phyloP scores from a whole-genome alignment of 192 early-diverging fungal species.

The Funneliformis mosseae region DNA sequence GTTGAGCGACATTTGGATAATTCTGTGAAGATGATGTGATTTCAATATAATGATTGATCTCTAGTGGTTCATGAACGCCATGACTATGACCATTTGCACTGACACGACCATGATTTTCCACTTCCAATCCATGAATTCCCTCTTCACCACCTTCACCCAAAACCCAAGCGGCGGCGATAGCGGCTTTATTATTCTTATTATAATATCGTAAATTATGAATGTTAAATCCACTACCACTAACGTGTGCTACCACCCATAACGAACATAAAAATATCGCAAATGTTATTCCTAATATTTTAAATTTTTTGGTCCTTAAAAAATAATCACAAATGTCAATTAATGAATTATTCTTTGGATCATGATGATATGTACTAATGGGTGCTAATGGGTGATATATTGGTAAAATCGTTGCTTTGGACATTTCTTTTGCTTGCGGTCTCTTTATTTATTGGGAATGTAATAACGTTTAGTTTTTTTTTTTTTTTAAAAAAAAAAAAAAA shows the following conservation, averaged over 20 bases:
- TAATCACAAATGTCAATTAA: not conserved
- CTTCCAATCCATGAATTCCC: slow-evolving; percentile 29
- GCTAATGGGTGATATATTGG: not conserved
- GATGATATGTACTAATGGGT: not conserved
- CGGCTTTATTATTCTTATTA: slow-evolving; percentile 18
- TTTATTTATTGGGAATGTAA: no score
- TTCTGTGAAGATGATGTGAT: not conserved
- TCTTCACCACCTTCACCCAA: slow-evolving; percentile 32
- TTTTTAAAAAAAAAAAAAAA: no score
- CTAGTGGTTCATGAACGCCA: slow-evolving; percentile 6
- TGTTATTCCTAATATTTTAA: not conserved
- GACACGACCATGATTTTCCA: not conserved
- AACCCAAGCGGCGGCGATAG: slow-evolving; percentile 26
- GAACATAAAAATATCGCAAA: slow-evolving; percentile 13
- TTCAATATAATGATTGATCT: not conserved
- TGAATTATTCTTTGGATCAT: not conserved
- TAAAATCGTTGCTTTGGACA: slow-evolving; percentile 4
- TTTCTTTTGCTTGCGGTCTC: no score
- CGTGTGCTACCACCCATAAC: slow-evolving; percentile 25
- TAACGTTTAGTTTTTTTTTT: no score
- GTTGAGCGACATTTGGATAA: not conserved
- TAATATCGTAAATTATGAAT: not conserved
- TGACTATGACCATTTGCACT: slow-evolving; percentile 6
- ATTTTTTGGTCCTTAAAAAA: not conserved
- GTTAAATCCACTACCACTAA: slow-evolving; percentile 11